phyloP scores from a whole-genome alignment of 768 basidiomycete species.

The Termitomyces sp. region DNA sequence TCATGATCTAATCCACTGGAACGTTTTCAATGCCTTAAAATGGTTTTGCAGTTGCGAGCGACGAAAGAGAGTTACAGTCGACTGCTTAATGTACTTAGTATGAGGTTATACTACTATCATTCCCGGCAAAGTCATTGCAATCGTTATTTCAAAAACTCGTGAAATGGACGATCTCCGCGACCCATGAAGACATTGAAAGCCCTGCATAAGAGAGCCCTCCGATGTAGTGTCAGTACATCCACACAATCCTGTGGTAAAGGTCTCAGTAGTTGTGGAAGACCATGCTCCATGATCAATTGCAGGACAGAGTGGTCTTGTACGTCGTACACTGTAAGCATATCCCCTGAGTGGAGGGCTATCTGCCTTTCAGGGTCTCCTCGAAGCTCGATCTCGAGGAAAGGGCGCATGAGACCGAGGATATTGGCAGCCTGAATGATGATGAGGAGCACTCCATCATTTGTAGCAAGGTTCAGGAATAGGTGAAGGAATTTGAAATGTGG shows the following conservation, averaged over 20 bases:
- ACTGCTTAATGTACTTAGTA: too few relatives aligned
- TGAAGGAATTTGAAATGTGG: constrained; percentile 2
- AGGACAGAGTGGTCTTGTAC: constrained; percentile 4
- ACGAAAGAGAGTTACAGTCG: too few relatives aligned
- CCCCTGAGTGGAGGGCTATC: constrained; percentile 5
- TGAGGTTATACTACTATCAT: too few relatives aligned
- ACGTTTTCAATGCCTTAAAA: too few relatives aligned
- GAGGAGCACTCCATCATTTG: background rate
- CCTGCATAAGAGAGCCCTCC: background rate
- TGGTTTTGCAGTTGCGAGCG: too few relatives aligned
- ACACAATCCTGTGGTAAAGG: background rate
- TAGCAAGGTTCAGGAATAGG: constrained; percentile 6
- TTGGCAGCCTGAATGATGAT: constrained; percentile 9
- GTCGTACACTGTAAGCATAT: constrained; percentile 9
- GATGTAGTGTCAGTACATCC: background rate
- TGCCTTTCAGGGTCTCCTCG: background rate
- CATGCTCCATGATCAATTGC: constrained; percentile 6
- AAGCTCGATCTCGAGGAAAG: constrained; percentile 10
- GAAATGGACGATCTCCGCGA: too few relatives aligned
- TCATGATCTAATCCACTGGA: too few relatives aligned
- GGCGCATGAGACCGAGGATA: constrained; percentile 13
- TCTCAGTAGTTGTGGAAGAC: background rate
- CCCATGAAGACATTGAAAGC: constrained; percentile 12
- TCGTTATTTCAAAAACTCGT: background rate
- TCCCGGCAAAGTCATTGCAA: too few relatives aligned